phyloP scores from a whole-genome alignment of 2,329 filamentous ascomycete species.

The Trichoderma afroharzianum region DNA sequence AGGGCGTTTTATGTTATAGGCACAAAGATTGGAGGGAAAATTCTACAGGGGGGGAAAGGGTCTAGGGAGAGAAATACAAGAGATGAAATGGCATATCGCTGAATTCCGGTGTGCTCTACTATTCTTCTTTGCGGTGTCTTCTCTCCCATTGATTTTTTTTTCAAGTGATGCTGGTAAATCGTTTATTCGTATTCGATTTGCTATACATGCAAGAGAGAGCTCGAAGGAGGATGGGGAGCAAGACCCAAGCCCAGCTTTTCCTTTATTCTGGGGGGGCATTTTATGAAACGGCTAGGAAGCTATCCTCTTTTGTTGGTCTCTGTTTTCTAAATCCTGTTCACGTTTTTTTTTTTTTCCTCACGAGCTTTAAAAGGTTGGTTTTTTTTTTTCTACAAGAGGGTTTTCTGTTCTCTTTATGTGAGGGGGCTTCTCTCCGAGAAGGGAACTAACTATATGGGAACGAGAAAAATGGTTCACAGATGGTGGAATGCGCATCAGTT shows the following conservation, averaged over 20 bases:
- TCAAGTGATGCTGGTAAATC: neutral
- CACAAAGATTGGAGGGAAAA: neutral
- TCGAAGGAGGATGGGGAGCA: neutral
- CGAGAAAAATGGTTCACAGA: neutral
- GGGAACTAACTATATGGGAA: neutral
- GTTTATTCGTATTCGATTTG: neutral
- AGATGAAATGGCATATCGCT: neutral
- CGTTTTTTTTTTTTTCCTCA: neutral
- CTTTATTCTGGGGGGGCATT: too few relatives aligned
- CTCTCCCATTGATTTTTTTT: neutral
- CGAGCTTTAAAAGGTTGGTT: neutral
- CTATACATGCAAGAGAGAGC: neutral
- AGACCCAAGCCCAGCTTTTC: neutral
- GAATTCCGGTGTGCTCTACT: neutral
- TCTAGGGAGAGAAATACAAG: neutral
- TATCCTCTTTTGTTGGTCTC: neutral
- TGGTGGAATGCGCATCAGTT: neutral
- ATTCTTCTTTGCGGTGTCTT: neutral
- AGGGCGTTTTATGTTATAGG: conserved; percentile 19
- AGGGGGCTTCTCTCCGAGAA: neutral
- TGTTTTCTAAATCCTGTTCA: neutral
- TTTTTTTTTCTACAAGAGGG: neutral
- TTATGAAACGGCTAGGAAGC: neutral
- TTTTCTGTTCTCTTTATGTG: neutral
- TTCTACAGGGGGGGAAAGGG: neutral